phyloP scores from a whole-genome alignment of 2,329 filamentous ascomycete species.

The Sporothrix dimorphospora region DNA sequence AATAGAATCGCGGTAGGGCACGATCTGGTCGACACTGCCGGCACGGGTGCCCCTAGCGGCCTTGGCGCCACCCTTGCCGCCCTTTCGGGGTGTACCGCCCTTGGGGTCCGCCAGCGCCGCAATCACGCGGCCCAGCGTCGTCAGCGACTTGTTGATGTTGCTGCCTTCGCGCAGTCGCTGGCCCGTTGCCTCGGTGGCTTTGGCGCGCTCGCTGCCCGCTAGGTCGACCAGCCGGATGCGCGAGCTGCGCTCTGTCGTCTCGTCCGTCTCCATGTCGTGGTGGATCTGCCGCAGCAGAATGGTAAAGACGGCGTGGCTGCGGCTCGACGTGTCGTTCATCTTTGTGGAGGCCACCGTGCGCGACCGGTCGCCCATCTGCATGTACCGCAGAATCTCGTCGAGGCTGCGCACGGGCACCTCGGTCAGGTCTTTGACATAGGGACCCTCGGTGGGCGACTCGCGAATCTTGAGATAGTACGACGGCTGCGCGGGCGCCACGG shows the following conservation, averaged over 20 bases:
- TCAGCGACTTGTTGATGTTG: constrained; percentile 99
- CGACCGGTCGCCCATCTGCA: constrained; percentile 86
- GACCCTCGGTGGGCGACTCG: constrained; percentile 95
- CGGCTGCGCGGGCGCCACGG: constrained; percentile 61
- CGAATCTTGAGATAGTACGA: constrained; percentile 90
- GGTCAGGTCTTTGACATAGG: constrained; percentile 96
- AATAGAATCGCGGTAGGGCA: constrained; percentile 91
- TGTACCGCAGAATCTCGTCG: constrained; percentile 83
- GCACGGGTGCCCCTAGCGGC: constrained; percentile 41
- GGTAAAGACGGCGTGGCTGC: constrained; percentile 96
- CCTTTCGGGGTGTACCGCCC: constrained; percentile 60
- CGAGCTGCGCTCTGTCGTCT: constrained; percentile 92
- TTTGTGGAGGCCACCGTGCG: constrained; percentile 92
- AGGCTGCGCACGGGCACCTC: constrained; percentile 84
- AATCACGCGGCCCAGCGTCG: constrained; percentile 92
- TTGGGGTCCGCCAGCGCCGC: constrained; percentile 81
- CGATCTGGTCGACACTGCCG: constrained; percentile 62
- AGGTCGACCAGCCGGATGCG: constrained; percentile 94
- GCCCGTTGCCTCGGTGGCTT: constrained; percentile 92
- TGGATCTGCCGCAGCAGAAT: constrained; percentile 98
- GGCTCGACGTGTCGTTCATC: constrained; percentile 98
- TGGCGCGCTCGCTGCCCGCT: constrained; percentile 91
- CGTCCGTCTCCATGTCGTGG: constrained; percentile 95
- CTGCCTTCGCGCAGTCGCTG: constrained; percentile 88
- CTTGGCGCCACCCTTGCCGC: constrained; percentile 46